Evolutionary conservation across 768 basidiomycete species (phyloP).

Genomic region (Hygrophorus pudorinus): DNA sequence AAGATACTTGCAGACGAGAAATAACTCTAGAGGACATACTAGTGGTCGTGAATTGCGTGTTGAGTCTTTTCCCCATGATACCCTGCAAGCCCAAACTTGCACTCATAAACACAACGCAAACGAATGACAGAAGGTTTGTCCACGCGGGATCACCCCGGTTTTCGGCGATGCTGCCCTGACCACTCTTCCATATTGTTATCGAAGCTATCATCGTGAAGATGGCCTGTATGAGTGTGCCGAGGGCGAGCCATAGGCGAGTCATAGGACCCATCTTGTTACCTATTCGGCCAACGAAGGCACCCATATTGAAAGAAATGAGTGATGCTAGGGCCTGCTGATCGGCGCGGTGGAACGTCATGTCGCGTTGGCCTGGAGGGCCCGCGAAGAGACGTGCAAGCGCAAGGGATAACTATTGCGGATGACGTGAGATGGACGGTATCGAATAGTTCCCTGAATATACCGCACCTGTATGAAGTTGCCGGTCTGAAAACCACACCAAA

Average conservation of each 20-base stretch:
- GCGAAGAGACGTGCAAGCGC: slow-evolving; percentile 78
- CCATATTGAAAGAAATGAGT: slow-evolving; percentile 65
- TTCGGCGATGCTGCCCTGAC: slow-evolving; percentile 42
- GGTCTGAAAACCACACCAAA: slow-evolving; percentile 84
- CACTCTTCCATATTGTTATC: slow-evolving; percentile 61
- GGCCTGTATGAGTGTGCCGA: slow-evolving; percentile 65
- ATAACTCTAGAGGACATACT: slow-evolving; percentile 31
- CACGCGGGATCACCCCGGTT: slow-evolving; percentile 58
- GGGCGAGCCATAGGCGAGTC: slow-evolving; percentile 64
- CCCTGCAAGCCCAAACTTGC: slow-evolving; percentile 80
- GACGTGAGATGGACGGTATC: slow-evolving; percentile 1
- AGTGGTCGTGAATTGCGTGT: slow-evolving; percentile 71
- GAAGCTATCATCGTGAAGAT: slow-evolving; percentile 69
- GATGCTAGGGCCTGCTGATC: slow-evolving; percentile 81
- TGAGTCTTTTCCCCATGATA: slow-evolving; percentile 72
- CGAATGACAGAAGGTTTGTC: slow-evolving; percentile 57
- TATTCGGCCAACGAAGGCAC: slow-evolving; percentile 72
- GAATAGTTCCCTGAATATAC: no score
- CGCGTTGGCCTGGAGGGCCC: slow-evolving; percentile 32
- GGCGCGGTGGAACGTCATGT: slow-evolving; percentile 60
- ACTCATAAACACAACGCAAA: slow-evolving; percentile 70
- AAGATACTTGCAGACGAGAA: not conserved
- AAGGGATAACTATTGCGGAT: slow-evolving; percentile 49
- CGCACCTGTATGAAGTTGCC: slow-evolving; percentile 63
- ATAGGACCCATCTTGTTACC: slow-evolving; percentile 74